phyloP scores from a whole-genome alignment of 805 yeast species.

The Isabelozyma pseudorhagii region DNA sequence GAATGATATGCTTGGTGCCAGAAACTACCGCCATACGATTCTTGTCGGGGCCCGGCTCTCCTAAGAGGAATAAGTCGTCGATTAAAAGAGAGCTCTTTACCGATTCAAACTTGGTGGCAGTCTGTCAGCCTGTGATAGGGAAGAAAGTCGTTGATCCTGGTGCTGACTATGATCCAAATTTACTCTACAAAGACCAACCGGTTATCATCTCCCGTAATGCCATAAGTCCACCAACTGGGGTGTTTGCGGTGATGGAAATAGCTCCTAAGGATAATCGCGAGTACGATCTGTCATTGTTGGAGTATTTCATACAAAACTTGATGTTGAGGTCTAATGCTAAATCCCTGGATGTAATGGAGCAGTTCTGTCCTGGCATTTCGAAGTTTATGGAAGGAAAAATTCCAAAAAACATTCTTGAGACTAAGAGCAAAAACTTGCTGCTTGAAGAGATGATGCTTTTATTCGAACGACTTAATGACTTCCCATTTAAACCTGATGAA shows the following conservation, averaged over 20 bases:
- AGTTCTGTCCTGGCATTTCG: conserved; percentile 80
- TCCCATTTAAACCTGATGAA: conserved; percentile 82
- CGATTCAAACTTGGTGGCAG: conserved; percentile 56
- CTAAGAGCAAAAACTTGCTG: conserved; percentile 46
- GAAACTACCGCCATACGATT: conserved; percentile 52
- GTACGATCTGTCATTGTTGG: conserved; percentile 53
- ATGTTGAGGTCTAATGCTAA: conserved; percentile 48
- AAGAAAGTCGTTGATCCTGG: conserved; percentile 14
- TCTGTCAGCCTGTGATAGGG: conserved; percentile 5
- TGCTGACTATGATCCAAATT: conserved; percentile 31
- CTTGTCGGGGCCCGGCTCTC: conserved; percentile 51
- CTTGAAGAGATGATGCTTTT: conserved; percentile 53
- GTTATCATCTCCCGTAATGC: conserved; percentile 23
- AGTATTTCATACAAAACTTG: conserved; percentile 62
- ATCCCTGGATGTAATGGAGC: conserved; percentile 42
- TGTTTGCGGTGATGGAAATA: conserved; percentile 58
- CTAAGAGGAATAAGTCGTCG: conserved; percentile 58
- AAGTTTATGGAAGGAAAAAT: conserved; percentile 41
- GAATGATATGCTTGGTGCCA: conserved; percentile 69
- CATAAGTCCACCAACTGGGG: conserved; percentile 26
- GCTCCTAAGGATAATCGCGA: conserved; percentile 32
- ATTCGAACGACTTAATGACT: conserved; percentile 51
- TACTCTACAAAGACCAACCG: conserved; percentile 36
- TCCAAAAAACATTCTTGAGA: conserved; percentile 36
- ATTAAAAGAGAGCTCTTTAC: conserved; percentile 64